Base-by-base conservation (phyloP, 192 early-diverging fungal species). In the Podila epigama region DNA sequence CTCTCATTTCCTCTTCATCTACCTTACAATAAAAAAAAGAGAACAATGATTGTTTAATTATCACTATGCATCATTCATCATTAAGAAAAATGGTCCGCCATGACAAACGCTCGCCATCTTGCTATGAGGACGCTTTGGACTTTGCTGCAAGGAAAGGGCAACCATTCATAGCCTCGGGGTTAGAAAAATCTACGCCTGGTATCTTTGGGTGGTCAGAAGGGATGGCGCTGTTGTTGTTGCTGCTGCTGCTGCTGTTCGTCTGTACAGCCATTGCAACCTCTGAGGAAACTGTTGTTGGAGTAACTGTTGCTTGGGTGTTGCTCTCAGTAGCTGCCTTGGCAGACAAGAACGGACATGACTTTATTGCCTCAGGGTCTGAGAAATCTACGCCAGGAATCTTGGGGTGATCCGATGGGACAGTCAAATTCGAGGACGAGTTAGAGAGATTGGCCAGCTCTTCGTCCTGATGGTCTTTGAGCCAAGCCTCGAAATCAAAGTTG, bases 131-230 rank as follows among this genome's bases (percentile, higher is more conserved):
- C 18, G 18, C 44, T 48, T 28, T 54, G 8, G 25, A 31, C 51
- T 65, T 51, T 35, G 66, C 55, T 20, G 73, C 53, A 29, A 77
- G 39, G 33, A 77, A 77, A 5, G 73, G 73, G 32, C 73, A 77
- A 10, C 66, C 65, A 11, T 68, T 68, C 8, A 50, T 28, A 4
- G 73, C 73, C 22, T 68, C 73, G 5, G 73, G 61, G 39, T 63
- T 44, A 3, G 73, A 64, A 44, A 77, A 68, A 28, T 77, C 59
- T 4, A 77, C 66, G 20, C 73, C 73, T 0, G 73, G 73, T 25
- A 77, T 77, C 27, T 29, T 41, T n/a, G 73, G 73, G 31, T 77
- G 73, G 40, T 77, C 66, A 12, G 65, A 31, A 32, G 52, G 52
- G 20, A 54, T 32, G 29, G 52, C 9, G 52, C 29, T 15, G 4